phyloP scores from a whole-genome alignment of 179 eudicot genomes.

The Beta macrorhiza region DNA sequence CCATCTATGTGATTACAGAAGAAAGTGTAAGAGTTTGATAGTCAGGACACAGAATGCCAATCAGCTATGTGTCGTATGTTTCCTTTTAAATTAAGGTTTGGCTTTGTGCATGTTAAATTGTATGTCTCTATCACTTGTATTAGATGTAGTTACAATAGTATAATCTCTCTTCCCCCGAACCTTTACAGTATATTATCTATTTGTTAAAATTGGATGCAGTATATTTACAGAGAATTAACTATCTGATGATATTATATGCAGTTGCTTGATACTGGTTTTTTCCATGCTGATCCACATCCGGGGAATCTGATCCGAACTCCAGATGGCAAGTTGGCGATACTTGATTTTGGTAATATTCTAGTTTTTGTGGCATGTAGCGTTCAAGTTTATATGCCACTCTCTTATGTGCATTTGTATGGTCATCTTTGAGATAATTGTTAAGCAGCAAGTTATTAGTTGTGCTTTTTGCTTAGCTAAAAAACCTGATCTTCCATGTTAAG shows the following conservation, averaged over 20 bases:
- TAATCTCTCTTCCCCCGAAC: not conserved
- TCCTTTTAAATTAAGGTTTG: too few relatives aligned
- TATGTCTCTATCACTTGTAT: not conserved
- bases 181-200: too few relatives aligned
- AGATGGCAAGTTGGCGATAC: slow-evolving; percentile 91
- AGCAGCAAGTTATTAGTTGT: not conserved
- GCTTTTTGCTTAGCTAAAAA: not conserved
- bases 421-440: not conserved
- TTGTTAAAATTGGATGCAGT: too few relatives aligned
- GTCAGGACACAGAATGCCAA: too few relatives aligned
- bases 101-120: too few relatives aligned
- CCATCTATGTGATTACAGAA: too few relatives aligned
- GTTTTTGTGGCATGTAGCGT: not conserved
- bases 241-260: slow-evolving; percentile 38
- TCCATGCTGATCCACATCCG: slow-evolving; percentile 99
- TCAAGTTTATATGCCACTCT: slow-evolving; percentile 11
- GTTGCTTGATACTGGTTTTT: slow-evolving; percentile 98
- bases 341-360: slow-evolving; percentile 76
- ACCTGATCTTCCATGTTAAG: too few relatives aligned
- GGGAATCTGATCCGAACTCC: slow-evolving; percentile 97
- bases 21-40: too few relatives aligned
- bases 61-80: too few relatives aligned
- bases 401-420: not conserved
- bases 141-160: not conserved
- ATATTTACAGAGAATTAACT: slow-evolving; percentile 1